Percentiles rank a stretch among this genome's conserved stretches.
Conservation (phyloP, 1,284 basidiomycete species). For the Apiotrichum domesticum region DNA sequence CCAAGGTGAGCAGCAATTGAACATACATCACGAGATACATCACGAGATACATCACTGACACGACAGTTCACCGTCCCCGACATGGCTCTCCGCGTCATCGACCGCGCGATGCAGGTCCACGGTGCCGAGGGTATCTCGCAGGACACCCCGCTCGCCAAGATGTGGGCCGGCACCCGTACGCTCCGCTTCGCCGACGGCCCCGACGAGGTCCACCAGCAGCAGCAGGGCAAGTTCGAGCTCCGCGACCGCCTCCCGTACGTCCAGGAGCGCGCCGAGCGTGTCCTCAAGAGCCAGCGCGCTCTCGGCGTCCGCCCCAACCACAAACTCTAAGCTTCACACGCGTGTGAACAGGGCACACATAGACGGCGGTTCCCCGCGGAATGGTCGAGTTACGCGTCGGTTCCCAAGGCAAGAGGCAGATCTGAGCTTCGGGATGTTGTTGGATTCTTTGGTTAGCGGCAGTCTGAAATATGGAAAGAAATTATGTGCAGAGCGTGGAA, state of each 20-base stretch:
- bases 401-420: too few species aligned
- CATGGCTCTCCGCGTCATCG: conserved; percentile 80
- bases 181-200: conserved; percentile 87
- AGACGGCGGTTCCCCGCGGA: too few species aligned
- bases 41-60: background rate
- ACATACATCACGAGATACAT: too few species aligned
- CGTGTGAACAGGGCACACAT: too few species aligned
- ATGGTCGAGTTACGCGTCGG: too few species aligned
- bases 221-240: conserved; percentile 81
- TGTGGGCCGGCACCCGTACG: conserved; percentile 77
- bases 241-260: conserved; percentile 41
- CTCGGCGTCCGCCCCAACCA: conserved; percentile 4
- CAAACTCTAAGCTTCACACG: conserved; percentile 2
- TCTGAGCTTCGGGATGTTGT: too few species aligned
- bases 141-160: conserved; percentile 72
- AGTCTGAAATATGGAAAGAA: too few species aligned
- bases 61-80: conserved; percentile 74
- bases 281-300: conserved; percentile 3
- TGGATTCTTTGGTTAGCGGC: too few species aligned
- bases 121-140: conserved; percentile 93
- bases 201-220: conserved; percentile 91
- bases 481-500: too few species aligned
- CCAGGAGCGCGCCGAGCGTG: conserved; percentile 9
- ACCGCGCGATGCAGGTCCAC: conserved; percentile 88
- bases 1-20: conserved; percentile 57